A percentile compares a stretch with the other conserved stretches of the same genome.
These are phyloP conservation scores for Exutisphaerella laricina DNA, from an alignment of 2,329 filamentous ascomycete genomes.

Conservation along the genomic window DNA sequence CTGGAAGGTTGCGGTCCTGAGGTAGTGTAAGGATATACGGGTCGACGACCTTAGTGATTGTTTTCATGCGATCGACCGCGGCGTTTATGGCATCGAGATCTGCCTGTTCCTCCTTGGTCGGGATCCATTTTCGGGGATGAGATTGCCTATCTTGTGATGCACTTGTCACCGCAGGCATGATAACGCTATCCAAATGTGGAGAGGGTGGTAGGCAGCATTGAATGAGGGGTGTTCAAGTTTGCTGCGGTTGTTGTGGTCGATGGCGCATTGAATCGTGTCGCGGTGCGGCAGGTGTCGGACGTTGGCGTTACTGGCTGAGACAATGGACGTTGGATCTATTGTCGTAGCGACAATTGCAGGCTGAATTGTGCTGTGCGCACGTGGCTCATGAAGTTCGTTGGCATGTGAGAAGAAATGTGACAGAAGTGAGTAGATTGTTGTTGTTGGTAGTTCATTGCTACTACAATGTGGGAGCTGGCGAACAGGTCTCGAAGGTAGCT, in stretches of 20 bases:
- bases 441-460: no score
- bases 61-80: constrained; percentile 41
- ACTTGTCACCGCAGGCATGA: constrained; percentile 16
- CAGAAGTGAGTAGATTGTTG: no score
- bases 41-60: constrained; percentile 34
- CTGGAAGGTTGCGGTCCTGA: constrained; percentile 29
- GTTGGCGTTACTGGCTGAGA: no score
- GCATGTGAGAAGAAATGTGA: background rate
- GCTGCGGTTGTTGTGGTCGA: background rate
- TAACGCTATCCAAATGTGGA: constrained; percentile 1
- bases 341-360: background rate
- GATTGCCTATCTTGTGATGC: constrained; percentile 12
- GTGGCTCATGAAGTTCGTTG: background rate
- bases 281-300: no score
- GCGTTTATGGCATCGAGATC: constrained; percentile 39
- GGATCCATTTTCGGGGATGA: constrained; percentile 12
- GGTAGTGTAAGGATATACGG: constrained; percentile 47
- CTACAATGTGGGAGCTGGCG: no score
- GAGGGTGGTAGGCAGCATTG: constrained; percentile 1
- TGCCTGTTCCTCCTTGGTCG: constrained; percentile 24
- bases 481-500: no score
- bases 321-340: no score
- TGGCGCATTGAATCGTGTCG: constrained; percentile 8
- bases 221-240: background rate
- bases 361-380: background rate